phyloP scores from a whole-genome alignment of 768 basidiomycete genomes.

The Exidia glandulosa region DNA sequence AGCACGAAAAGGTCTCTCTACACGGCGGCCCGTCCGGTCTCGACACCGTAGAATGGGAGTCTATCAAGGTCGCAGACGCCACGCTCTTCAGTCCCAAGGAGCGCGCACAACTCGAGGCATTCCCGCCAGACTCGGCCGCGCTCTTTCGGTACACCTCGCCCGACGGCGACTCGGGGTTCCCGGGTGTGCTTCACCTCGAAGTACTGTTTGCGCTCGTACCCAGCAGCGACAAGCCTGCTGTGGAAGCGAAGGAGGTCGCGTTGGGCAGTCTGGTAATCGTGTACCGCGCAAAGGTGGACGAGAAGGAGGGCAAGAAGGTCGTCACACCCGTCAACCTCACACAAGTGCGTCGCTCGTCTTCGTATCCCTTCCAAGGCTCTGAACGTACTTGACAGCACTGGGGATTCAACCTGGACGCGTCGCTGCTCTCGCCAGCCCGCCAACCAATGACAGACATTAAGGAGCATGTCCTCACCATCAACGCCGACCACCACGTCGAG shows the following conservation, averaged over 20 bases:
- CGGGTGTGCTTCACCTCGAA: conserved; percentile 50
- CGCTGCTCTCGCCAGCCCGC: conserved; percentile 28
- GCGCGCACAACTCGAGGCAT: conserved; percentile 22
- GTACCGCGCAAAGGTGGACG: conserved; percentile 54
- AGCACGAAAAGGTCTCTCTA: conserved; percentile 40
- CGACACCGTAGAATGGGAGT: conserved; percentile 43
- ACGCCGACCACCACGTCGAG: conserved; percentile 43
- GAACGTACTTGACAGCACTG: conserved; percentile 41
- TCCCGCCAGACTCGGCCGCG: conserved; percentile 27
- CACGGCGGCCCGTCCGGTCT: conserved; percentile 64
- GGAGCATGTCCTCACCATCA: conserved; percentile 34
- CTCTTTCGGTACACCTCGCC: conserved; percentile 48
- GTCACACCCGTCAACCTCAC: conserved; percentile 71
- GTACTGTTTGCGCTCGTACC: conserved; percentile 39
- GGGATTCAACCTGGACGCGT: conserved; percentile 75
- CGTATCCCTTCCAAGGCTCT: not conserved
- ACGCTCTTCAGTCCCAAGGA: conserved; percentile 50
- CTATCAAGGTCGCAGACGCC: conserved; percentile 16
- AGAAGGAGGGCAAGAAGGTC: conserved; percentile 23
- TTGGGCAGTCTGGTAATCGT: conserved; percentile 58
- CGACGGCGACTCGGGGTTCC: conserved; percentile 64
- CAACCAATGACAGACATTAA: conserved; percentile 37
- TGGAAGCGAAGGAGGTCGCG: conserved; percentile 25
- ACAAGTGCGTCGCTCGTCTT: conserved; percentile 35
- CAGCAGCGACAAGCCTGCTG: conserved; percentile 18